A percentile compares a stretch with the other conserved stretches of the same genome.
Evolutionary conservation across 257 asterid species (phyloP).

Genomic region (Penstemon barbatus): DNA sequence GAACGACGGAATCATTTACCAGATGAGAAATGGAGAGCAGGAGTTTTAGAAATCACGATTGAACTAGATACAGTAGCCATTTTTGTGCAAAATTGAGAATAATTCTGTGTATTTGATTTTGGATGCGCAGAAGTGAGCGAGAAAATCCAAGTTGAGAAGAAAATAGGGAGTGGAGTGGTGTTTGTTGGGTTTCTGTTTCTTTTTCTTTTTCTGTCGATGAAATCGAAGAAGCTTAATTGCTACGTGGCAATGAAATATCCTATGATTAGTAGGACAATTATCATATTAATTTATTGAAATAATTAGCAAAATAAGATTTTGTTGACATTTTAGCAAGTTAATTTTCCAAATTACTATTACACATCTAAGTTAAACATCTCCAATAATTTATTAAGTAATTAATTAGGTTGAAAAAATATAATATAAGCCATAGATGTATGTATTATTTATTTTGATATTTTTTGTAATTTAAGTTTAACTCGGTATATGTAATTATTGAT

Average conservation of each 20-base stretch:
- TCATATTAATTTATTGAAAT: too few species aligned
- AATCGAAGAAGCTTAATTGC: constrained; percentile 28
- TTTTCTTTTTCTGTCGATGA: constrained; percentile 24
- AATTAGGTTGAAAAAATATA: too few species aligned
- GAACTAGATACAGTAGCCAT: constrained; percentile 57
- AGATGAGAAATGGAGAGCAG: constrained; percentile 33
- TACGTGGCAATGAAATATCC: constrained; percentile 17
- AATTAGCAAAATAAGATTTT: too few species aligned
- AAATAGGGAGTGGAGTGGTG: background rate
- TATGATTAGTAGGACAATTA: too few species aligned
- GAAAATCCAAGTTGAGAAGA: constrained; percentile 2
- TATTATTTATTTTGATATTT: too few species aligned
- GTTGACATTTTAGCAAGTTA: too few species aligned
- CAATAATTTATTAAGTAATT: too few species aligned
- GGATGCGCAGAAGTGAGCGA: constrained; percentile 1
- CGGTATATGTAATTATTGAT: too few species aligned
- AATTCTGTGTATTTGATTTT: background rate
- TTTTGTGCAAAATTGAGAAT: constrained; percentile 16
- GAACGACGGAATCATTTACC: constrained; percentile 31
- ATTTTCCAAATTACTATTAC: too few species aligned
- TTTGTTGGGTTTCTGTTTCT: constrained; percentile 11
- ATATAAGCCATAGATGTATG: too few species aligned
- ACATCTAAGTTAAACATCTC: too few species aligned
- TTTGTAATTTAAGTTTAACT: too few species aligned
- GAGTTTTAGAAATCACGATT: constrained; percentile 34